A percentile compares a stretch with the other conserved stretches of the same genome.
Conservation (phyloP, 1,284 basidiomycete genomes). For the Laetiporus sulphureus region DNA sequence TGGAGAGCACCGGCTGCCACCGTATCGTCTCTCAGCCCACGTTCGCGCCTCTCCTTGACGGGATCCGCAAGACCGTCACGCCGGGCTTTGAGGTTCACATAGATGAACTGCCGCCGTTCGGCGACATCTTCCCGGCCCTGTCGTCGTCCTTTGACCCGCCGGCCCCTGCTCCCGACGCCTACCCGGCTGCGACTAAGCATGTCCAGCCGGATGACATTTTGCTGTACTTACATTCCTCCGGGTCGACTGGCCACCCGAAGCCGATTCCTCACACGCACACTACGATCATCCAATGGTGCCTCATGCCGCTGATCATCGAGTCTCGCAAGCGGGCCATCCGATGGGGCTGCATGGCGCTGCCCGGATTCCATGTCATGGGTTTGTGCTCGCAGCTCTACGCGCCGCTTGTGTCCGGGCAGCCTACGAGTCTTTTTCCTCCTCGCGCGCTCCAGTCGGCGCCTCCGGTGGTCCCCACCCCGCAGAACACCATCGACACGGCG, state of each 20-base stretch:
- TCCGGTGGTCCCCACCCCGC: conserved; percentile 12
- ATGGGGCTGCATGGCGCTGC: conserved; percentile 10
- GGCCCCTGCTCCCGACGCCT: conserved; percentile 1
- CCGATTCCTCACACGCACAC: conserved; percentile 13
- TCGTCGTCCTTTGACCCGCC: neutral
- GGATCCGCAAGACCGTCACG: conserved; percentile 7
- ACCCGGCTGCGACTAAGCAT: conserved; percentile 4
- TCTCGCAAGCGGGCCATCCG: conserved; percentile 1
- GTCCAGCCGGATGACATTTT: conserved; percentile 3
- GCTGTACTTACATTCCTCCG: conserved; percentile 18
- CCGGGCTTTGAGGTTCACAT: conserved; percentile 6
- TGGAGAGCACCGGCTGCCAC: conserved; percentile 16
- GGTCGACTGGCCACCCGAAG: conserved; percentile 18
- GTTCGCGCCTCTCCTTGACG: conserved; percentile 7
- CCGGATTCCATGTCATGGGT: conserved; percentile 14
- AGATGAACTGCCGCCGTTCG: conserved; percentile 12
- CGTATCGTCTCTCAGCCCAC: conserved; percentile 11
- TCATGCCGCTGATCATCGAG: neutral
- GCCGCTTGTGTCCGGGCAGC: conserved; percentile 8
- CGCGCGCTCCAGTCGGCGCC: conserved; percentile 1
- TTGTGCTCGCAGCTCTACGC: conserved; percentile 9
- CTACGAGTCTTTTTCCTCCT: conserved; percentile 9
- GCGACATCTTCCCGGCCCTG: conserved; percentile 11
- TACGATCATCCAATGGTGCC: conserved; percentile 9
- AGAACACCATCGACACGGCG: conserved; percentile 9